These are phyloP conservation scores for Cornus controversa DNA, from an alignment of 148 eudicot species.

Conservation along the genomic window DNA sequence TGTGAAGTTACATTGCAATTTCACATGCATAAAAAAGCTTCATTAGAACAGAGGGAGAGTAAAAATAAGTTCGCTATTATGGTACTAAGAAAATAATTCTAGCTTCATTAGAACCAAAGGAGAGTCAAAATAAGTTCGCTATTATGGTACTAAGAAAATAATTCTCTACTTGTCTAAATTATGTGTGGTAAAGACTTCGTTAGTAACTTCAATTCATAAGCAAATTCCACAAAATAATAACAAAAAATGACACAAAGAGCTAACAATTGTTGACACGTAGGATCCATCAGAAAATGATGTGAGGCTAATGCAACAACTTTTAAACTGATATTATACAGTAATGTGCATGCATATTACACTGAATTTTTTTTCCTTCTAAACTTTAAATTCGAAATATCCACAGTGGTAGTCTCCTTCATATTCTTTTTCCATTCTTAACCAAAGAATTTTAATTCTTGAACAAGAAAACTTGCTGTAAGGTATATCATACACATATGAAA, in stretches of 20 bases:
- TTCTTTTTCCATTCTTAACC: too few species aligned
- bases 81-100: background rate
- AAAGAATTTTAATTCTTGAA: too few species aligned
- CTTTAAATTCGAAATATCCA: too few species aligned
- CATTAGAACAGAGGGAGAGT: background rate
- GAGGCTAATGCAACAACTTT: background rate
- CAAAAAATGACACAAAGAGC: background rate
- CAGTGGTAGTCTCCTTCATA: too few species aligned
- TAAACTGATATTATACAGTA: background rate
- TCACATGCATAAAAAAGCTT: background rate
- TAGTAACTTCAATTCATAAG: background rate
- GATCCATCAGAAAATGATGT: too few species aligned
- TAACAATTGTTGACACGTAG: too few species aligned
- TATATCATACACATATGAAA: too few species aligned
- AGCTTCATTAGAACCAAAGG: background rate
- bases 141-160: background rate
- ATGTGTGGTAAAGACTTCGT: too few species aligned
- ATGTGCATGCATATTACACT: too few species aligned
- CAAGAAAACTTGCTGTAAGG: too few species aligned
- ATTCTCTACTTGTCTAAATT: background rate
- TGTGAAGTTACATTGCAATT: background rate
- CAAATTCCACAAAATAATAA: constrained; percentile 5
- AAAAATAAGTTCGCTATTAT: background rate
- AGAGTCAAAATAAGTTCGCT: background rate
- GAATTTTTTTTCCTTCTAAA: too few species aligned